Conservation (phyloP, 352 stramenopile genomes). For the Globisporangium irregulare region DNA sequence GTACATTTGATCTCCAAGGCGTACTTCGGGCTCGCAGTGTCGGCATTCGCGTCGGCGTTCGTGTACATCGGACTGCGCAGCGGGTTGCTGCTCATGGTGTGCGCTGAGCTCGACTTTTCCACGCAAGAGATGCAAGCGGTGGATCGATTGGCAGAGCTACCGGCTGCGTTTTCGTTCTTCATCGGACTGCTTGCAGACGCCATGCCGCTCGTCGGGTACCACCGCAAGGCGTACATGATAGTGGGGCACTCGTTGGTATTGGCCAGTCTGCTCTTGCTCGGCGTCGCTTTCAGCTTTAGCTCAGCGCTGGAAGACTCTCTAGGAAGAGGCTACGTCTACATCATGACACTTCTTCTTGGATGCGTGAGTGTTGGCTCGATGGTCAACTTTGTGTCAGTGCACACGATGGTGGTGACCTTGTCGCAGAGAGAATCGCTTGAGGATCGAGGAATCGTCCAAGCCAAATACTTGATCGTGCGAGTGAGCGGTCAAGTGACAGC, state of each 20-base stretch:
- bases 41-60: constrained; percentile 20
- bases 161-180: constrained; percentile 54
- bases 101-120: constrained; percentile 14
- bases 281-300: constrained; percentile 11
- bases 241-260: constrained; percentile 27
- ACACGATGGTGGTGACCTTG: constrained; percentile 19
- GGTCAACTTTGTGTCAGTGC: constrained; percentile 21
- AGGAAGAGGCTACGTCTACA: constrained; percentile 9
- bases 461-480: constrained; percentile 19
- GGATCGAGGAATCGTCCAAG: constrained; percentile 17
- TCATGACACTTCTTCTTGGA: constrained; percentile 14
- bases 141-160: constrained; percentile 42
- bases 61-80: constrained; percentile 21
- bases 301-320: not conserved
- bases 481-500: constrained; percentile 14
- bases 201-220: constrained; percentile 56
- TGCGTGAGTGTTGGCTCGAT: constrained; percentile 21
- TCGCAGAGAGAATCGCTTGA: constrained; percentile 19
- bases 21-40: constrained; percentile 19
- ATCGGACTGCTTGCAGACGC: constrained; percentile 66
- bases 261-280: constrained; percentile 2
- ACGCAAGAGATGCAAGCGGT: constrained; percentile 18
- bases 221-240: constrained; percentile 77
- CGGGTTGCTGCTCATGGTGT: constrained; percentile 16
- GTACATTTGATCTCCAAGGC: constrained; percentile 13